Evolutionary conservation across 2,329 filamentous ascomycete genomes (phyloP), one percentile per base, ranked within the genome.

Genomic region (Hymenoscyphus infarciens): DNA sequence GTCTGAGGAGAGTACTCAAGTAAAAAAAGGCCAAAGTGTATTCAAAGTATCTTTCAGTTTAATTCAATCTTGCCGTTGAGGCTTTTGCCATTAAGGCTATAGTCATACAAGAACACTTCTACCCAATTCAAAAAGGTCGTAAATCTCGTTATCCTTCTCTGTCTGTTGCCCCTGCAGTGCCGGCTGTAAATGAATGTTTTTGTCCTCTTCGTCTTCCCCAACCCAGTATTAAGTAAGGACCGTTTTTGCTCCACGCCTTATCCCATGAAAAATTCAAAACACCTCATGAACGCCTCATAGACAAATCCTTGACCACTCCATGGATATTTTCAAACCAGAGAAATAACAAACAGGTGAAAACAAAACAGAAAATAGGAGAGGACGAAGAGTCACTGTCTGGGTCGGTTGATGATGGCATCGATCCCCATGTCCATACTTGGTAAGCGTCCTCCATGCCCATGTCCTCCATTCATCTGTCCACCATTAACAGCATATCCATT

Each of bases 401-500:
- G 77, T 27, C 82, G 78, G 73, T 86, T 84, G 68, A 87, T 83
- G 63, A 87, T 81, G 58, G 82, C 77, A 59, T 81, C 81, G 68
- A 87, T 86, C 27, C 82, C 83, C 83, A 87, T 86, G 68, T 86
- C 84, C 57, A 82, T 80, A 66, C 82, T 83, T 5, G 83, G 77
- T 61, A 85, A 76, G 52, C 83, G 75, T 67, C 80, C 78, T 35
- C 55, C 55, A 52, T 68, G 61, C 13, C 63, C 31, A 16, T 64
- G 66, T 52, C 57, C 61, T 19, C 57, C 61, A 25, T 61, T 22
- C 7, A 31, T 59, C 16, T 65, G 35, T 15, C 59, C 61, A 11
- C 29, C 45, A 33, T 39, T 42, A 13, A 54, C 61, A 22, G 27
- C 53, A 35, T 38, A 38, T 5, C 35, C 13, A 38, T 38, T 38